Percentiles rank a stretch among this genome's conserved stretches.
Evolutionary conservation across 2,329 filamentous ascomycete genomes (phyloP).

Genomic region (Fusarium sp.): DNA sequence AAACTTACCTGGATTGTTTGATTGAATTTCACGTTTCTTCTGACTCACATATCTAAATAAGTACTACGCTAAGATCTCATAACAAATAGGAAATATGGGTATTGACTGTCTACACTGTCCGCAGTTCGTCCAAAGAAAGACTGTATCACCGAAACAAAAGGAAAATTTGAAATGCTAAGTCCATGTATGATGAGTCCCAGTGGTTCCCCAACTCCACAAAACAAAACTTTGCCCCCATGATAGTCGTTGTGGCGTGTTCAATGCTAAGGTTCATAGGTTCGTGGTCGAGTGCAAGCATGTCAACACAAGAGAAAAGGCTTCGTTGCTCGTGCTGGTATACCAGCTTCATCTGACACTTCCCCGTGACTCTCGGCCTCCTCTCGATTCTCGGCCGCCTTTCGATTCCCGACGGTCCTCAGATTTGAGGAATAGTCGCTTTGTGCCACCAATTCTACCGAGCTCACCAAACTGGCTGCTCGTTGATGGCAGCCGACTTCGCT

Average conservation of each 20-base stretch:
- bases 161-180: constrained; percentile 34
- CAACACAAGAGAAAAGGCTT: constrained; percentile 13
- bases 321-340: constrained; percentile 3
- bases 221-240: constrained; percentile 32
- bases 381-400: constrained; percentile 22
- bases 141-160: constrained; percentile 28
- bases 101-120: constrained; percentile 43
- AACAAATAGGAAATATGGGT: constrained; percentile 43
- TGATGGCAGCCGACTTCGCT: constrained; percentile 50
- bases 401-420: constrained; percentile 39
- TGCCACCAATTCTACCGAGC: constrained; percentile 75
- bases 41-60: constrained; percentile 9
- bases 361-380: constrained; percentile 28
- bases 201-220: constrained; percentile 40
- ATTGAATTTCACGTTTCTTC: neutral
- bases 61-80: constrained; percentile 3
- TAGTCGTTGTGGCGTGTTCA: constrained; percentile 31
- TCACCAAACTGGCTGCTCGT: constrained; percentile 66
- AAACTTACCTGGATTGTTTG: neutral
- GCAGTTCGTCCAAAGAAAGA: constrained; percentile 38
- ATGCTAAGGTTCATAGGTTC: constrained; percentile 24
- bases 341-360: constrained; percentile 30
- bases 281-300: constrained; percentile 10
- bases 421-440: constrained; percentile 73
- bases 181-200: constrained; percentile 33